Percentiles rank a stretch among this genome's conserved stretches.
phyloP scores from a whole-genome alignment of 2,329 filamentous ascomycete species.

The Cordyceps farinosa region DNA sequence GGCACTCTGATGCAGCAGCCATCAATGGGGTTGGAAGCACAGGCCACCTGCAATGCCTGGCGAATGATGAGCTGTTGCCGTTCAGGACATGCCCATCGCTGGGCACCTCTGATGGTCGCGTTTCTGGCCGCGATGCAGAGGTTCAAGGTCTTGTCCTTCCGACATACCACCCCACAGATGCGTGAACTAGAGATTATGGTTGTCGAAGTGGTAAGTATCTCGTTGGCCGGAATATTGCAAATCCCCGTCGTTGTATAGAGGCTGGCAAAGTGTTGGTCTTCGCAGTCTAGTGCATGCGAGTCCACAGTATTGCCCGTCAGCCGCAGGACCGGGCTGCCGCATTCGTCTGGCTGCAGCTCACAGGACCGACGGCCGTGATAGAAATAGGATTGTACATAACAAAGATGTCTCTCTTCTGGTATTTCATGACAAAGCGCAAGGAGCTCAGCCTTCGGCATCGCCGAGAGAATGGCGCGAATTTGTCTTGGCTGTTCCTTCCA shows the following conservation, averaged over 20 bases:
- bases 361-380: background rate
- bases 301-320: background rate
- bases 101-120: background rate
- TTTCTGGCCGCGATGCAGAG: conserved; percentile 3
- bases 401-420: background rate
- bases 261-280: background rate
- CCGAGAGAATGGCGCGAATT: background rate
- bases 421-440: background rate
- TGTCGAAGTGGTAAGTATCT: background rate
- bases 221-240: background rate
- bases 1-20: background rate
- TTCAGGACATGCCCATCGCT: background rate
- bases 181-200: background rate
- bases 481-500: background rate
- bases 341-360: background rate
- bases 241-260: background rate
- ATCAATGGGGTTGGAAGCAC: background rate
- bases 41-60: background rate
- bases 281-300: background rate
- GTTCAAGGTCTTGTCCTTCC: background rate
- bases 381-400: background rate
- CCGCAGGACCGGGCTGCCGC: background rate
- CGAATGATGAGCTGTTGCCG: background rate
- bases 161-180: background rate
- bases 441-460: background rate